Conservation (phyloP, 257 asterid species). For the Craterostigma plantagineum region DNA sequence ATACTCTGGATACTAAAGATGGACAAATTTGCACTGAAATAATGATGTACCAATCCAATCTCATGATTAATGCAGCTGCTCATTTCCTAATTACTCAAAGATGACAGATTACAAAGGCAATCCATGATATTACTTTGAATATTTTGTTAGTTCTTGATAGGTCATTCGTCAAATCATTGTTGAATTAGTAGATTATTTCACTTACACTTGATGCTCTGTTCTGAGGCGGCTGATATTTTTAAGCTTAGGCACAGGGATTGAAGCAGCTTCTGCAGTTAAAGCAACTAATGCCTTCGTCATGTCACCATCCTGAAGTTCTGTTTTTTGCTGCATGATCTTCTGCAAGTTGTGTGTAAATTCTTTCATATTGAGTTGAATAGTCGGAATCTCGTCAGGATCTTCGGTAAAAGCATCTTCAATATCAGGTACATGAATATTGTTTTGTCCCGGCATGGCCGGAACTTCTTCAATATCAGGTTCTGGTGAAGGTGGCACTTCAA, state of each 20-base stretch:
- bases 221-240: conserved; percentile 73
- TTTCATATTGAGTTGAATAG: conserved; percentile 68
- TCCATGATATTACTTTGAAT: conserved; percentile 6
- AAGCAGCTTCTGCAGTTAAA: conserved; percentile 73
- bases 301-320: conserved; percentile 49
- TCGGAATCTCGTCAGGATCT: conserved; percentile 74
- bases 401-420: conserved; percentile 41
- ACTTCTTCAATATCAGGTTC: conserved; percentile 38
- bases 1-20: too few species aligned
- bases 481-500: conserved; percentile 51
- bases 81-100: too few species aligned
- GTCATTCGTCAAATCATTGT: not conserved
- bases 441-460: too few species aligned
- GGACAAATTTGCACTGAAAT: too few species aligned
- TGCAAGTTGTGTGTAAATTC: conserved; percentile 70
- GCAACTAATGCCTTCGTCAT: conserved; percentile 80
- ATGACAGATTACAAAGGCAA: too few species aligned
- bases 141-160: conserved; percentile 3
- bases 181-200: conserved; percentile 9
- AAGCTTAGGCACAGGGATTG: conserved; percentile 80
- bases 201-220: conserved; percentile 98
- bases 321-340: conserved; percentile 37
- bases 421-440: conserved; percentile 23
- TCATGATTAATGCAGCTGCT: too few species aligned
- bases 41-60: too few species aligned